Evolutionary conservation across 441 rosid species (phyloP).

Genomic region (Populus hybrid): DNA sequence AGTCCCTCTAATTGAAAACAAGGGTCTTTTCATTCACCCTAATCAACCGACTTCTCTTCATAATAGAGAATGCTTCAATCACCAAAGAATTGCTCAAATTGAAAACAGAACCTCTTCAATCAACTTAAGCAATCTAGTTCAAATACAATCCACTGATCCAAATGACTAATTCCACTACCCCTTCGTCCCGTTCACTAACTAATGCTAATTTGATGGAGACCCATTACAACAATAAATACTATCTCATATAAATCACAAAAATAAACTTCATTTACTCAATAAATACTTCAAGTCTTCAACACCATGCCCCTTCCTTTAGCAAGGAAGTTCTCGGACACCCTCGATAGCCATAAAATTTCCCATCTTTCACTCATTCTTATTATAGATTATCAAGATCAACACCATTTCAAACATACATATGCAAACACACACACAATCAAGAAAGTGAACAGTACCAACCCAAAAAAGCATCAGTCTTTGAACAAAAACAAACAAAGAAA

Average conservation of each 20-base stretch:
- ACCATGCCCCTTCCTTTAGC: neutral
- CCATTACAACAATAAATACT: neutral
- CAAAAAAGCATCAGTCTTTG: too few relatives aligned
- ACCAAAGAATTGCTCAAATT: neutral
- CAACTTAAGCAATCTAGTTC: neutral
- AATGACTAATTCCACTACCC: neutral
- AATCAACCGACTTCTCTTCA: neutral
- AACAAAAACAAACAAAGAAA: neutral
- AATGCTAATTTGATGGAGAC: neutral
- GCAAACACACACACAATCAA: neutral
- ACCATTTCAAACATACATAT: too few relatives aligned
- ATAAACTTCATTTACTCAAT: neutral
- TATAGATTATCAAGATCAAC: neutral
- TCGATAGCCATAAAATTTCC: neutral
- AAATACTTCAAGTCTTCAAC: neutral
- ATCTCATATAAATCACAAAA: neutral
- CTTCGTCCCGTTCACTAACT: neutral
- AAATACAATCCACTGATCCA: neutral
- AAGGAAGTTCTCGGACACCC: too few relatives aligned
- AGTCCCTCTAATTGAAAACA: neutral
- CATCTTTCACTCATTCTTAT: constrained; percentile 2
- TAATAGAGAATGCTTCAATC: neutral
- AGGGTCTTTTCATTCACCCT: neutral
- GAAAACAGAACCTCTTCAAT: neutral
- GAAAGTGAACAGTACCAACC: neutral